Evolutionary conservation across 352 stramenopile genomes (phyloP), one percentile per base, ranked within the genome.

Genomic region (Phytopythium helicoides): DNA sequence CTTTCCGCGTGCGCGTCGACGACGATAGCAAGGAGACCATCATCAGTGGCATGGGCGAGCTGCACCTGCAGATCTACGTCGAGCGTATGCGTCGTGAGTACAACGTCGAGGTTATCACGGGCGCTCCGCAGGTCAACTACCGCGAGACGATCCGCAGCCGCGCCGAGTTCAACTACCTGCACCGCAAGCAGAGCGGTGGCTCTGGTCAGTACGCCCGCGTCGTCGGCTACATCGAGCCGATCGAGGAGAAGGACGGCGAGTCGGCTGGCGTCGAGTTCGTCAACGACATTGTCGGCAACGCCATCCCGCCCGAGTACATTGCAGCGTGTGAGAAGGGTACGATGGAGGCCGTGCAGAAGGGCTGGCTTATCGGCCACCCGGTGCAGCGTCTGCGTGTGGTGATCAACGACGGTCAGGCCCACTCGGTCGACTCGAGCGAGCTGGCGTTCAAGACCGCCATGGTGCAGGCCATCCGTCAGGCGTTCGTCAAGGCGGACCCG

Each of bases 61-160:
- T 99, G 25, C 95, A 98, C 73, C 72, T 99, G 53, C 96, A 99
- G 73, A 98, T 99, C 44, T 99, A 99, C 75, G 91, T 99, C 51
- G 97, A 99, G 79, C 92, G 97, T 42, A 98, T 99, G 93, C 96
- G 92, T 74, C 92, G 96, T 51, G 97, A 99, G 79, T 99, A 99
- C 84, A 83, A 72, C 57, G 93, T 98, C 16, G 96, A 99, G 22
- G 86, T 95, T 22, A 67, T 75, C 23, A 91, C 77, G 1, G 80
- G 95, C 31, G 87, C 97, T 39, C 97, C 97, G 7, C 95, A 98
- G 71, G 97, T 99, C 23, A 99, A 98, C 68, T 99, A 99, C 81
- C 97, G 97, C 57, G 97, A 99, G 76, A 99, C 97, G 14, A 98
- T 99, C 65, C 88, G 76, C 28, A 58, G 76, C 41, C 89, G 89